Evolutionary conservation across 768 basidiomycete species (phyloP).

Genomic region (Amanita molliuscula): DNA sequence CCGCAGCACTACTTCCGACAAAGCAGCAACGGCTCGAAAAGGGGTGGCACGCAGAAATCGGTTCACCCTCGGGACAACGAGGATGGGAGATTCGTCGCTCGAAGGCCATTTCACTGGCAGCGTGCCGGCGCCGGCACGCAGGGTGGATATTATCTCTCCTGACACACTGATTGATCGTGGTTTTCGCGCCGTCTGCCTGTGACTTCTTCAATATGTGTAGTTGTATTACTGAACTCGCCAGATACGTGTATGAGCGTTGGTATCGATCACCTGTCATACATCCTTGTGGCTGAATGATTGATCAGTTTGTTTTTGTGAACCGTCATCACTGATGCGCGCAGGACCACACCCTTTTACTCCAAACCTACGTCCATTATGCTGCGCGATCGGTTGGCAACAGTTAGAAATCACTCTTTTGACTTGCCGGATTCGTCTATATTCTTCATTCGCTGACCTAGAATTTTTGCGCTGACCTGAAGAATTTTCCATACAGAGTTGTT

Average conservation of each 20-base stretch:
- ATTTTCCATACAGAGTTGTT: conserved; percentile 10
- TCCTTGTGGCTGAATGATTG: background rate
- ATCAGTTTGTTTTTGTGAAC: background rate
- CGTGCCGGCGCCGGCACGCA: background rate
- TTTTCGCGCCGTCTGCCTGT: background rate
- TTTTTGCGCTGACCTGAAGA: conserved; percentile 69
- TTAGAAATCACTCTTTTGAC: conserved; percentile 23
- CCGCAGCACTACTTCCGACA: background rate
- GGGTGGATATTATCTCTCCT: background rate
- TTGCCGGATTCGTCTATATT: conserved; percentile 24
- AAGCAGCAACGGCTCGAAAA: background rate
- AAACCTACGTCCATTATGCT: background rate
- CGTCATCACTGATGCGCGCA: background rate
- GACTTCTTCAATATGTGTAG: background rate
- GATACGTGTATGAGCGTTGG: background rate
- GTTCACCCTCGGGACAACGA: background rate
- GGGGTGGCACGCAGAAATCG: background rate
- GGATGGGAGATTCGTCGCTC: conserved; percentile 4
- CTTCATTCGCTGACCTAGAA: conserved; percentile 53
- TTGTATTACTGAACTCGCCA: background rate
- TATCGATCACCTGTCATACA: background rate
- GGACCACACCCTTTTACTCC: conserved; percentile 15
- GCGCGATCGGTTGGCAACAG: conserved; percentile 13
- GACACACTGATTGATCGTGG: background rate
- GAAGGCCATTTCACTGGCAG: background rate